Evolutionary conservation across 1,139 yeast species (phyloP), one percentile per base, ranked within the genome.

Genomic region (Hemisphaericaspora subhashii): DNA sequence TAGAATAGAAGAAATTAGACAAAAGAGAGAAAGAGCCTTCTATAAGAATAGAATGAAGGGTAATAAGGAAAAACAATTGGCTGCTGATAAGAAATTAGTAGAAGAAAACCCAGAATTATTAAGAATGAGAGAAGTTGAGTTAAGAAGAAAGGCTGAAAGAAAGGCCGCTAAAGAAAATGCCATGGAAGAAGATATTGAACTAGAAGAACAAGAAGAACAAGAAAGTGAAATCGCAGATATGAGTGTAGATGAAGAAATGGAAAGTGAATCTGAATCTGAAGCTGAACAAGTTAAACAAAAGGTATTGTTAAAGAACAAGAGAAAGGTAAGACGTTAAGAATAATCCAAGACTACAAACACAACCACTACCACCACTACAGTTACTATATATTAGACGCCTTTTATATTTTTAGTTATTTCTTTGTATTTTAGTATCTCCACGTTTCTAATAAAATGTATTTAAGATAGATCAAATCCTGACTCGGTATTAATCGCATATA

Each of bases 31-130:
- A 70, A 79, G 95, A 61, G 97, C 98, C 25, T 92, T 92, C 88
- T 92, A 88, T 74, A 90, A 89, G 89, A 89, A 90, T 72, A 87
- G 98, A 82, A 92, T 92, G 99, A 87, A 86, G 69, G 98, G 97
- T 51, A 92, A 94, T 71, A 85, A 83, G 68, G 96, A 86, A 53
- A 81, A 82, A 65, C 85, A 86, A 63, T 73, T 88, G 59, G 88
- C 83, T 45, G 76, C 86, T 46, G 98, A 92, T 68, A 83, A 81
- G 72, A 87, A 87, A 68, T 76, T 92, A 60, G 94, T 92, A 37
- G 96, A 83, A 58, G 72, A 78, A 44, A 81, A 92, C 68, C 96
- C 96, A 51, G 96, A 86, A 61, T 72, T 92, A 62, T 77, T 92
- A 70, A 84, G 81, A 68, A 79, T 88, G 78, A 83, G 97, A 74